A percentile compares a stretch with the other conserved stretches of the same genome.
Conservation (phyloP, 805 yeast genomes). For the Starmera pachycereana region DNA sequence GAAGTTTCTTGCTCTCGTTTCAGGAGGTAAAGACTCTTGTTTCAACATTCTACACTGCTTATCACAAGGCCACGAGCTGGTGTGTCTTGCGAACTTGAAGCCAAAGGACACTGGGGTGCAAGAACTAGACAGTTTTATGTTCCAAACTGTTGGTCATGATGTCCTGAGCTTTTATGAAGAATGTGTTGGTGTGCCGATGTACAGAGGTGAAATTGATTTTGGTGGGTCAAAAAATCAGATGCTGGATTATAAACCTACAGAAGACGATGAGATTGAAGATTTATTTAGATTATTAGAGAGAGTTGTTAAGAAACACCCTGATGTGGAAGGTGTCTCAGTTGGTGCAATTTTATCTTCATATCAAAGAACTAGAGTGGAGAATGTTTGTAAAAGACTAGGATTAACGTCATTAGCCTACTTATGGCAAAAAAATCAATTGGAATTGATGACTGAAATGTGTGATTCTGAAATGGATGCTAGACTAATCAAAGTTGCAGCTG, state of each 20-base stretch:
- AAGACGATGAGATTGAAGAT: constrained; percentile 84
- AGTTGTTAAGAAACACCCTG: constrained; percentile 51
- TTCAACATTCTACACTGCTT: constrained; percentile 81
- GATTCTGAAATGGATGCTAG: constrained; percentile 61
- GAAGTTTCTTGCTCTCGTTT: constrained; percentile 87
- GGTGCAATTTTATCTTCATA: constrained; percentile 96
- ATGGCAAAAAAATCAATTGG: constrained; percentile 84
- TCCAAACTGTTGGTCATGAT: constrained; percentile 93
- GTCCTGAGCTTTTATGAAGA: constrained; percentile 53
- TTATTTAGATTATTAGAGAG: constrained; percentile 40
- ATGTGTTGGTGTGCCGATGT: constrained; percentile 75
- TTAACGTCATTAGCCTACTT: constrained; percentile 63
- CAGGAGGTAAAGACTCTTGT: constrained; percentile 96
- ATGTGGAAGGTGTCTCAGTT: constrained; percentile 76
- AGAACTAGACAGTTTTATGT: constrained; percentile 93
- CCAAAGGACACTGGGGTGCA: constrained; percentile 43
- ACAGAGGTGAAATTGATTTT: constrained; percentile 44
- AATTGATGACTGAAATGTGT: constrained; percentile 77
- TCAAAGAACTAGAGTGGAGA: constrained; percentile 88
- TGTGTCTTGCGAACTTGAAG: constrained; percentile 75
- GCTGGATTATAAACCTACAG: constrained; percentile 60
- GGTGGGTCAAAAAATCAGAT: constrained; percentile 56
- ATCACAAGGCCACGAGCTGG: constrained; percentile 75
- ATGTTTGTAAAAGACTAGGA: constrained; percentile 69
- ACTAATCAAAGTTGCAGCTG: constrained; percentile 86